Evolutionary conservation across 176 grass and related monocot genomes (phyloP).

Genomic region (Hsuehochloa calcarea): DNA sequence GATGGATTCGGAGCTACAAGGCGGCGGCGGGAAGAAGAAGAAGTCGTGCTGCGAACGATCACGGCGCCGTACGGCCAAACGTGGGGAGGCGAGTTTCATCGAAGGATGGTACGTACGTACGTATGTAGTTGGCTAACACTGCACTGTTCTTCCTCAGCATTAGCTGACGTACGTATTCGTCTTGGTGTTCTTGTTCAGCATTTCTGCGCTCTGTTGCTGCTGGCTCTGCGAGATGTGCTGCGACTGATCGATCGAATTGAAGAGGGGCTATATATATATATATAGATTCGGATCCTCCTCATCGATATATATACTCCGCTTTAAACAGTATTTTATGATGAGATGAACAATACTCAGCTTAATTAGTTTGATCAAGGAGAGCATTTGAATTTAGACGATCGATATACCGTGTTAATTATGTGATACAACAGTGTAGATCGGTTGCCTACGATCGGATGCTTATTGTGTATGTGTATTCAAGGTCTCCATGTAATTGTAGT

Average conservation of each 20-base stretch:
- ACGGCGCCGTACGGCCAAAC: conserved; percentile 6
- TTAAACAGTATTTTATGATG: too few species aligned
- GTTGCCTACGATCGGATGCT: too few species aligned
- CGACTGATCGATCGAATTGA: conserved; percentile 11
- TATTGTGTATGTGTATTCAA: too few species aligned
- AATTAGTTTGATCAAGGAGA: not conserved
- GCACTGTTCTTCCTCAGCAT: too few species aligned
- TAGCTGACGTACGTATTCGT: not conserved
- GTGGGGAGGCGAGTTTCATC: conserved; percentile 37
- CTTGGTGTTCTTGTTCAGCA: conserved; percentile 4
- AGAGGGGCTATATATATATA: not conserved
- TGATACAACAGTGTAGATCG: too few species aligned
- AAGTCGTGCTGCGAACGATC: conserved; percentile 25
- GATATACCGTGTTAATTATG: too few species aligned
- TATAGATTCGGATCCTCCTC: not conserved
- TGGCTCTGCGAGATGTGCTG: conserved; percentile 54
- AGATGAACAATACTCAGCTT: too few species aligned
- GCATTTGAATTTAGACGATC: not conserved
- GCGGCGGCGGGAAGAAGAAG: not conserved
- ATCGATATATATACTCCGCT: too few species aligned
- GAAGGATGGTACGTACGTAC: conserved; percentile 26
- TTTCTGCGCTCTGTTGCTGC: conserved; percentile 53
- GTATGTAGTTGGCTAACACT: too few species aligned
- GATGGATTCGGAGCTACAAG: conserved; percentile 2
- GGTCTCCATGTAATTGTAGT: too few species aligned